phyloP scores from a whole-genome alignment of 257 asterid species.

The Marsdenia floribunda region DNA sequence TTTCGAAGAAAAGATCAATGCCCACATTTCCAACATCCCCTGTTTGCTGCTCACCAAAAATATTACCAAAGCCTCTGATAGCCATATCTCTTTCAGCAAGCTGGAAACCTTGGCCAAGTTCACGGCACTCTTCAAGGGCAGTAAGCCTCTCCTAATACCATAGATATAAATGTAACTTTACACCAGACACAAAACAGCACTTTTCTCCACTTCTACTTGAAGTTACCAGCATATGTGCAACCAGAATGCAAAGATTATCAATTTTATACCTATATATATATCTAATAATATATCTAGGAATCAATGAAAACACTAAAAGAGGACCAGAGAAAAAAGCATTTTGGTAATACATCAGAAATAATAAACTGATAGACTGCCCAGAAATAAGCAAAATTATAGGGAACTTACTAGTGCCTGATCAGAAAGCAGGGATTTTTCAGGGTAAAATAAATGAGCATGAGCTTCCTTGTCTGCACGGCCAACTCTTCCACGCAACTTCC shows the following conservation, averaged over 20 bases:
- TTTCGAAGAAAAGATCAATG: slow-evolving; percentile 97
- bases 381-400: slow-evolving; percentile 14
- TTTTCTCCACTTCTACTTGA: not conserved
- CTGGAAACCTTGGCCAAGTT: slow-evolving; percentile 96
- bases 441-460: slow-evolving; percentile 83
- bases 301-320: not conserved
- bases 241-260: not conserved
- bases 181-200: not conserved
- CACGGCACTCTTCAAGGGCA: slow-evolving; percentile 91
- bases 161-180: not conserved
- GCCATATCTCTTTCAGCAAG: slow-evolving; percentile 99
- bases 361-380: slow-evolving; percentile 7
- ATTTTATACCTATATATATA: not conserved
- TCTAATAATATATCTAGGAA: not conserved
- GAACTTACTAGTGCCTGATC: slow-evolving; percentile 81
- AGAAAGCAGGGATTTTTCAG: slow-evolving; percentile 85
- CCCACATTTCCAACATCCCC: slow-evolving; percentile 99
- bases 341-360: not conserved
- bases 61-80: slow-evolving; percentile 96
- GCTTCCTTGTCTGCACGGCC: slow-evolving; percentile 99
- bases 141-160: slow-evolving; percentile 75
- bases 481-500: slow-evolving; percentile 94
- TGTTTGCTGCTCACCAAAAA: slow-evolving; percentile 97
- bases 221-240: not conserved
- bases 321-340: not conserved